Conservation (phyloP, 768 basidiomycete genomes). For the Tulasnella sp. region DNA sequence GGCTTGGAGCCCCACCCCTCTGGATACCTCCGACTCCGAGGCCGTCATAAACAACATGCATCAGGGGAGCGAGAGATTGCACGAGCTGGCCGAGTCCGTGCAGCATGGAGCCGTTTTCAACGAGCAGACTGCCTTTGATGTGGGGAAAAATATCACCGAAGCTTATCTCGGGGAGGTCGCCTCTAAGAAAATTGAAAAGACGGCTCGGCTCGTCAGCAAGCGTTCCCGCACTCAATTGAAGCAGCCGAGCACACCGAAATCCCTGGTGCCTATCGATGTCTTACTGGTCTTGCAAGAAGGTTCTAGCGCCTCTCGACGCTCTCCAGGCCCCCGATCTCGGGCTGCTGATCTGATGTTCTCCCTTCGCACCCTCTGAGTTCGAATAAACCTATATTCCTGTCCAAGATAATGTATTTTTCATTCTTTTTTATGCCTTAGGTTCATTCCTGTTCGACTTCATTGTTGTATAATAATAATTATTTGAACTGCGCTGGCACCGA, state of each 20-base stretch:
- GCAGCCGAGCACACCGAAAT: not conserved
- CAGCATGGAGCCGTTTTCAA: not conserved
- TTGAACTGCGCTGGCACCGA: too few relatives aligned
- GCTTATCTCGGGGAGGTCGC: not conserved
- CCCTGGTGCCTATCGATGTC: conserved; percentile 1
- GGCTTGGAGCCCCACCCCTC: not conserved
- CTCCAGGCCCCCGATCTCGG: not conserved
- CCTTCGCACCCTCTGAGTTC: not conserved
- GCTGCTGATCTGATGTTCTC: not conserved
- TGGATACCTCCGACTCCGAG: not conserved
- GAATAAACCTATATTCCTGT: not conserved
- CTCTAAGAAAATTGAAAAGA: not conserved
- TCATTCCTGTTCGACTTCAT: too few relatives aligned
- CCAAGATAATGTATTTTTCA: too few relatives aligned
- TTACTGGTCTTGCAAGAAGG: not conserved
- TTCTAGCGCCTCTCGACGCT: not conserved
- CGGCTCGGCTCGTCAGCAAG: not conserved
- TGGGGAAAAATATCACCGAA: not conserved
- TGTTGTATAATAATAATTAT: too few relatives aligned
- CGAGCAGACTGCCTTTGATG: not conserved
- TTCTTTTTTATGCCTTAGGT: too few relatives aligned
- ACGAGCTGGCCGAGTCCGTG: not conserved
- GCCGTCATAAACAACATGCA: not conserved
- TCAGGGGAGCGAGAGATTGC: not conserved
- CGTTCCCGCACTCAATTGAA: not conserved